A percentile compares a stretch with the other conserved stretches of the same genome.
Conservation (phyloP, 2,329 filamentous ascomycete species). For the Exophiala phaeomuriformis region DNA sequence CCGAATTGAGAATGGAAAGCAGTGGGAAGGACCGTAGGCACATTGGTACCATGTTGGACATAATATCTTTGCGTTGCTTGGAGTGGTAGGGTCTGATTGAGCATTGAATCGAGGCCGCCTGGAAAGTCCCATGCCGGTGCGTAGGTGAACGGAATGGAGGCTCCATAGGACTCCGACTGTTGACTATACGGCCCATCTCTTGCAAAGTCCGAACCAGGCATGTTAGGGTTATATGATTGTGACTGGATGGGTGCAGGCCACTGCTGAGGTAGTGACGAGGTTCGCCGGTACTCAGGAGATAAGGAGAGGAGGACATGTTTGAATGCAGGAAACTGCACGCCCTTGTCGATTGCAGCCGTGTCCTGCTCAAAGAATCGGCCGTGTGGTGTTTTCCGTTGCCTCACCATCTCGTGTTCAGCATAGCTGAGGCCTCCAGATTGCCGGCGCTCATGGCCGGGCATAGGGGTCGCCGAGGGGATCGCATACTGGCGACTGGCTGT, state of each 20-base stretch:
- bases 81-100: slow-evolving; percentile 49
- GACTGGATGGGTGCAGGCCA: slow-evolving; percentile 28
- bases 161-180: slow-evolving; percentile 7
- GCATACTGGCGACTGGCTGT: slow-evolving; percentile 23
- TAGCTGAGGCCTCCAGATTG: slow-evolving; percentile 21
- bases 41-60: slow-evolving; percentile 42
- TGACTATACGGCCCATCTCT: slow-evolving; percentile 13
- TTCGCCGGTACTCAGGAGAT: slow-evolving; percentile 31
- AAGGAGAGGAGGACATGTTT: slow-evolving; percentile 77
- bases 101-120: slow-evolving; percentile 52
- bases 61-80: slow-evolving; percentile 36
- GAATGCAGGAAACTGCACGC: slow-evolving; percentile 63
- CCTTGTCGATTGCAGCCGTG: slow-evolving; percentile 66
- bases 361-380: slow-evolving; percentile 89
- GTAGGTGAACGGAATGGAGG: slow-evolving; percentile 9
- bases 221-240: neutral
- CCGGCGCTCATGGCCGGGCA: slow-evolving; percentile 10
- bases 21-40: slow-evolving; percentile 55
- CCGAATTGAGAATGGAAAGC: slow-evolving; percentile 51
- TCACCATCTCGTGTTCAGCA: slow-evolving; percentile 58
- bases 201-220: slow-evolving; percentile 3
- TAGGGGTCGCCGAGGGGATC: slow-evolving; percentile 12
- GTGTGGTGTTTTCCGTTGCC: slow-evolving; percentile 80
- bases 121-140: slow-evolving; percentile 27
- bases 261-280: slow-evolving; percentile 29